Conservation (phyloP, 495 filamentous ascomycete species). For the Friedmanniomyces endolithicus region DNA sequence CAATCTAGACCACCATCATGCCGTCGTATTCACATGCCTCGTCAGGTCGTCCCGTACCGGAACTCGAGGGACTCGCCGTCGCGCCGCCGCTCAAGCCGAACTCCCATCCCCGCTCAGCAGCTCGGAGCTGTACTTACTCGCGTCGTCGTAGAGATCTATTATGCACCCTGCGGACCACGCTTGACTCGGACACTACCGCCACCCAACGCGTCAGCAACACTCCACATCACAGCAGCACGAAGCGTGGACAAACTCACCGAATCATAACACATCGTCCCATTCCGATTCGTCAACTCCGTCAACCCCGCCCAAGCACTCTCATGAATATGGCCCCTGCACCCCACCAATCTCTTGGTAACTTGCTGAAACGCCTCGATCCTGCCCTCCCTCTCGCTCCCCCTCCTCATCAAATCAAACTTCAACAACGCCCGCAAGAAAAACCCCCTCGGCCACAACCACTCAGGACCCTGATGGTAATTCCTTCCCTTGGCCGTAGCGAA, state of each 20-base stretch:
- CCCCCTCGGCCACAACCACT: conserved; percentile 98
- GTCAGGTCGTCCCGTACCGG: background rate
- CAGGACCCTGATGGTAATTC: conserved; percentile 96
- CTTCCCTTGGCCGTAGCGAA: conserved; percentile 85
- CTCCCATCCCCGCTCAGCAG: conserved; percentile 3
- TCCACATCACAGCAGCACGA: background rate
- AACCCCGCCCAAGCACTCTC: conserved; percentile 80
- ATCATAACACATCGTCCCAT: conserved; percentile 69
- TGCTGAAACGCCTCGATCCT: conserved; percentile 86
- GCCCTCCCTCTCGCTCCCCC: conserved; percentile 45
- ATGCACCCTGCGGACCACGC: conserved; percentile 90
- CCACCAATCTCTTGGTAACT: conserved; percentile 66
- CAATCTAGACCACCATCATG: background rate
- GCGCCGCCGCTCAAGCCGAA: background rate
- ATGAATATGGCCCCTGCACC: conserved; percentile 66
- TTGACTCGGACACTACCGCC: conserved; percentile 67
- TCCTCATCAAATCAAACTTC: conserved; percentile 71
- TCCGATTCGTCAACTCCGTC: conserved; percentile 85
- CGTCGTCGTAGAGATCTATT: conserved; percentile 91
- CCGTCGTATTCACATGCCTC: background rate
- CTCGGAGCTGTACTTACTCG: conserved; percentile 35
- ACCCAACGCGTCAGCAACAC: conserved; percentile 21
- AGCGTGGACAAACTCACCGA: conserved; percentile 49
- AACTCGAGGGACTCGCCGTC: background rate
- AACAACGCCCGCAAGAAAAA: conserved; percentile 86